Base-by-base conservation (phyloP, 2,329 filamentous ascomycete genomes). In the Colletotrichum zoysiae region DNA sequence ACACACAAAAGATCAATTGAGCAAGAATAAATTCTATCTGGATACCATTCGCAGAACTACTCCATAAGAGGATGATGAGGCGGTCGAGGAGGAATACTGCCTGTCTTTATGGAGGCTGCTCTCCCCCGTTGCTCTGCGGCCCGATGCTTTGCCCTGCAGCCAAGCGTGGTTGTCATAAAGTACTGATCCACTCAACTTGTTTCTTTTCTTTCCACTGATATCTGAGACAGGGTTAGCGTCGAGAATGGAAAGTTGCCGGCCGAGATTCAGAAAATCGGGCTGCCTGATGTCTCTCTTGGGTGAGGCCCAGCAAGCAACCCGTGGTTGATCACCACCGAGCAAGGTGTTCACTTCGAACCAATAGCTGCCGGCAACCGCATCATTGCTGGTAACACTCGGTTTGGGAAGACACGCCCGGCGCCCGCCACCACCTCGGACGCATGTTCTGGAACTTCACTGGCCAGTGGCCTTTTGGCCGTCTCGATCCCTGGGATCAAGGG, bases 221-320 rank as follows among this genome's bases (percentile, higher is more conserved):
- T 71, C 59, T 72, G 70, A 72, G 70, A 72, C 70, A 72, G 70
- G 70, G 70, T 70, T 72, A 72, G 70, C 66, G 70, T 65, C 66
- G 56, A 72, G 66, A 56, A 67, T 56, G 33, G 53, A 66, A 56
- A 53, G 55, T 56, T 48, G 60, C 48, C 67, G 16, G 62, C 59
- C 61, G 59, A 65, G 66, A 69, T 38, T 60, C 55, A 65, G 42
- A 55, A 65, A 55, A 40, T 56, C 66, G 59, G 70, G 70, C 60
- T 70, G 66, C 23, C 60, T 72, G 55, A 42, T 72, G 70, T 72
- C 70, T 72, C 59, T 71, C 53, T 60, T 70, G 23, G 55, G 59
- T 65, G 60, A 65, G 66, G 55, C 58, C 66, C 40, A 70, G 65
- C 55, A 48, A 64, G 60, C 60, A 60, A 70, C 55, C 59, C 63